Evolutionary conservation across 2,329 filamentous ascomycete species (phyloP), one percentile per base, ranked within the genome.

Genomic region (Claviceps sorghi): DNA sequence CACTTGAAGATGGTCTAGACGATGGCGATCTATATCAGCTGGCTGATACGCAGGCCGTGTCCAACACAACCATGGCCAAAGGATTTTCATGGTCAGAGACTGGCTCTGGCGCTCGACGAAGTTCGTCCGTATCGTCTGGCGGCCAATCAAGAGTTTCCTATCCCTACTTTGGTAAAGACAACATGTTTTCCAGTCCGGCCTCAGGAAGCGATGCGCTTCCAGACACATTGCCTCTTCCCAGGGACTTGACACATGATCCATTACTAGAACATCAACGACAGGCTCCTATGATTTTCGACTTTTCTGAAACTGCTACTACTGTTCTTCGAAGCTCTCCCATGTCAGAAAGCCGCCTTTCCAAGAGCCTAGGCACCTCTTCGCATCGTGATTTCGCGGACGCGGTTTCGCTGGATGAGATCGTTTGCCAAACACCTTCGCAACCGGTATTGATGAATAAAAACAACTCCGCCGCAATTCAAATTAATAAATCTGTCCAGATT

Each of bases 261-360:
- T 8, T 51, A 17, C 46, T 52, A n/a, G 43, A 40, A 29, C 13
- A 29, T 19, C 42, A 48, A 44, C 21, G 32, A 6, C 47, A 44
- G 32, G 3, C 17, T 21, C 19, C 42, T 22, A 13, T 36, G 32
- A 54, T 50, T 21, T 47, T 67, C 5, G 65, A 68, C 40, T 64
- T 67, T 21, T 68, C 65, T 0, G 65, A 68, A 49, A 68, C 65
- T n/a, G 65, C 65, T 11, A 66, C 65, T 2, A 66, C 65, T 2
- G 42, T 56, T 26, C 53, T 54, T 29, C 60, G 66, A 21, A 68
- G 66, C 41, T 68, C 66, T 4, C 64, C 65, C 4, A 50, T 58
- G 42, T 36, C 30, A 8, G 15, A 41, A 4, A 49, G 50, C 22
- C 49, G 58, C 34, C n/a, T 44, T 10, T 52, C 48, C 11, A 54